Percentiles rank a stretch among this genome's conserved stretches.
phyloP scores from a whole-genome alignment of 306 rosid genomes.

The Quercus bicolor region DNA sequence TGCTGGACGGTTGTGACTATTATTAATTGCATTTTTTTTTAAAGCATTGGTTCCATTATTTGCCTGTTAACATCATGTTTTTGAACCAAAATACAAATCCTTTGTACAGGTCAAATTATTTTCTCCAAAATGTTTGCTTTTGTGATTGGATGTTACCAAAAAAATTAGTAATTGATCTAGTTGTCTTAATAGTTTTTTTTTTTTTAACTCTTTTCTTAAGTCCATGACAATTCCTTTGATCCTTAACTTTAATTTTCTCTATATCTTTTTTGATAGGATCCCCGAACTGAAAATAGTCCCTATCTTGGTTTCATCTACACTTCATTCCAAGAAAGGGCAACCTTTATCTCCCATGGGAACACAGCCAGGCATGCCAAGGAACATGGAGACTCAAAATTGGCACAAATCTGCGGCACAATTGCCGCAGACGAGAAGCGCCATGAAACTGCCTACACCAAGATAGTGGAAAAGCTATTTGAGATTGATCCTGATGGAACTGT shows the following conservation, averaged over 20 bases:
- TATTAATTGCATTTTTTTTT: neutral
- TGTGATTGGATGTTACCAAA: neutral
- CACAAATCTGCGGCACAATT: slow-evolving; percentile 85
- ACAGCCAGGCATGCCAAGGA: slow-evolving; percentile 93
- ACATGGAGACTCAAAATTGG: slow-evolving; percentile 72
- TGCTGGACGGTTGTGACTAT: neutral
- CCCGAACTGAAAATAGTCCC: slow-evolving; percentile 84
- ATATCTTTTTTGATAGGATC: slow-evolving; percentile 46
- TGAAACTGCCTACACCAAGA: slow-evolving; percentile 89
- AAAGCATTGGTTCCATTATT: neutral
- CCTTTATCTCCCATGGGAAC: slow-evolving; percentile 90
- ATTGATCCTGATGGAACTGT: slow-evolving; percentile 80
- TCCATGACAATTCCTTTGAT: neutral
- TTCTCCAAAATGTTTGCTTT: neutral
- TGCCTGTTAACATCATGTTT: neutral
- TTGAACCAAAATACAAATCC: neutral
- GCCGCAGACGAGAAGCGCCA: slow-evolving; percentile 94
- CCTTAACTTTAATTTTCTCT: neutral
- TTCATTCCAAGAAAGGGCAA: slow-evolving; percentile 91
- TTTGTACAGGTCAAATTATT: neutral
- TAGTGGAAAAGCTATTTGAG: slow-evolving; percentile 80
- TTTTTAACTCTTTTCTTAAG: neutral
- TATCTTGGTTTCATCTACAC: slow-evolving; percentile 90
- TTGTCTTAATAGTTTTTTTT: neutral
- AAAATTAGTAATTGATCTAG: neutral